Evolutionary conservation across 1,139 yeast genomes (phyloP), one percentile per base, ranked within the genome.

Genomic region (Debaryomycetaceae sp.): DNA sequence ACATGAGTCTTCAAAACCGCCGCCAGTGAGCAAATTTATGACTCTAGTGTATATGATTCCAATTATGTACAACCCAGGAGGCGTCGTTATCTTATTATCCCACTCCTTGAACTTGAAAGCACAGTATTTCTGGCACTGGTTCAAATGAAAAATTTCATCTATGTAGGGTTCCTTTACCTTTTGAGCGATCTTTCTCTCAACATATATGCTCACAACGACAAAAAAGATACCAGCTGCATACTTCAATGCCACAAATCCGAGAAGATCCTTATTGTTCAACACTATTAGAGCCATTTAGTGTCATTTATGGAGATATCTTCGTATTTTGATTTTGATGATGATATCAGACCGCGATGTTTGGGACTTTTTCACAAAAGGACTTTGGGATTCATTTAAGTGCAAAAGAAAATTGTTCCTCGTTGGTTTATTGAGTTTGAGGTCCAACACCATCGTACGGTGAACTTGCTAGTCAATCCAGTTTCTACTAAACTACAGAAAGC

Each of bases 61-160:
- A 8, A 90, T 56, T 7, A 76, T 51, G 58, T 93, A 93, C 34
- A 93, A 68, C 0, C 99, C 99, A 1, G 99, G 99, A 1, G 99
- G 99, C 0, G 99, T 93, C 3, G 99, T 93, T 60, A 95, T 89
- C 60, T 91, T 93, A 34, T 82, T 75, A 61, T 93, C 93, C 97
- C 98, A 93, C 1, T 69, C 57, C 11, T 51, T 48, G 66, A 83
- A 89, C 40, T 80, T 68, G 9, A 85, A 85, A 1, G 64, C 55
- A 49, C 89, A 79, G 59, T 87, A 91, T 34, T 70, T 72, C 46
- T 80, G 73, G 11, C 96, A 83, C 66, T 93, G 98, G 6, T 84
- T 80, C 33, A 87, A 72, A 58, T 93, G 99, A 64, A 93, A 93
- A 14, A 80, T 71, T 62, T 93, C 99, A 65, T 93, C 99, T 39